These are phyloP conservation scores for Pseudogymnoascus sp. DNA, from an alignment of 2,329 filamentous ascomycete species.

Conservation along the genomic window DNA sequence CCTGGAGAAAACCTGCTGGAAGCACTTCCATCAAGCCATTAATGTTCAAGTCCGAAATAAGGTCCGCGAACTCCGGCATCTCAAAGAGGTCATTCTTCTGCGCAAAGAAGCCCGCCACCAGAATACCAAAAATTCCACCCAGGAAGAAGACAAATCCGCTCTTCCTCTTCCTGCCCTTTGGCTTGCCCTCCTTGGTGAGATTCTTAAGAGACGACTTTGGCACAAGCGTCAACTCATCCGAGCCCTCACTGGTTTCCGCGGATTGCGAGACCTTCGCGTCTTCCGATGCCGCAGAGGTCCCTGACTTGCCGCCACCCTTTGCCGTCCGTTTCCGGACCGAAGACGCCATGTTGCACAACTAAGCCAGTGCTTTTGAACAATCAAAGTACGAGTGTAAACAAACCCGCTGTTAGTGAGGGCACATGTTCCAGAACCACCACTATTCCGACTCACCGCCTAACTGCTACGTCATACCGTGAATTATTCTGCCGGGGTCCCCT, in stretches of 20 bases:
- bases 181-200: constrained; percentile 21
- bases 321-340: constrained; percentile 13
- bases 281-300: not conserved
- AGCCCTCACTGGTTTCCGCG: constrained; percentile 21
- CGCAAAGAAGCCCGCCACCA: constrained; percentile 85
- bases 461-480: not conserved
- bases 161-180: constrained; percentile 59
- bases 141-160: constrained; percentile 78
- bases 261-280: constrained; percentile 11
- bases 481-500: not conserved
- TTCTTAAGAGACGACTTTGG: constrained; percentile 38
- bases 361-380: not conserved
- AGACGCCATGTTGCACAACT: constrained; percentile 20
- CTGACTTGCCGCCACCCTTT: not conserved
- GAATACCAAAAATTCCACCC: constrained; percentile 80
- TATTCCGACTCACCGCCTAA: constrained; percentile 4
- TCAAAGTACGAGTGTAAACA: not conserved
- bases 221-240: constrained; percentile 43
- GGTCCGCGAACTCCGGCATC: constrained; percentile 60
- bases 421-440: not conserved
- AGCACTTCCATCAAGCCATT: constrained; percentile 81
- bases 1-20: constrained; percentile 75
- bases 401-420: not conserved
- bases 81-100: constrained; percentile 84
- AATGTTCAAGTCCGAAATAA: constrained; percentile 63